Base-by-base conservation (phyloP, 148 eudicot genomes). In the Rhododendron ferrugineum region DNA sequence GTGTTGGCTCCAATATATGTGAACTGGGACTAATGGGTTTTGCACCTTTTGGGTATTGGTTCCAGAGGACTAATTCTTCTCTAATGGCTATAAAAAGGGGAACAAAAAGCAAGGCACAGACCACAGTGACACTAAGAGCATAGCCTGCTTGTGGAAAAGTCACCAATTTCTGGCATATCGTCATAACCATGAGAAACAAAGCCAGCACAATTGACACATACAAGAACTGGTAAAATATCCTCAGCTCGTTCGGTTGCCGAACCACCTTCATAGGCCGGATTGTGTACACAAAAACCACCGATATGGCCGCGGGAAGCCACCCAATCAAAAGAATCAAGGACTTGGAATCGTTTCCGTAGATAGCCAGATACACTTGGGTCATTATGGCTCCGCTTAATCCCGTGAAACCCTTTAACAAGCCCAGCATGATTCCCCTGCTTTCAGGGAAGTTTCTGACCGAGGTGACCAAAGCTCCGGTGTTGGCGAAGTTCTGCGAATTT, bases 311-410 rank as follows among this genome's bases (percentile, higher is more conserved):
- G 16, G 86, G 86, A 15, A 84, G 80, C 86, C 86, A 84, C 26
- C 18, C 86, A 2, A 84, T 84, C 36, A 84, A 82, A 9, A 84
- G 86, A 49, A 84, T 84, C 14, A 84, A 32, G 26, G 86, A 84
- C 32, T 84, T 77, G 70, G 86, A 76, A 10, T 84, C 86, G 10
- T 84, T 84, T 14, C 82, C 86, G 9, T 84, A 84, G 6, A 84
- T 23, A 5, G 86, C 86, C 37, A 58, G 26, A 50, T 84, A 84
- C 9, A 77, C 10, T 42, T 84, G 82, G 9, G 86, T 84, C 74
- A 84, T 37, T 3, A 84, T 84, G 8, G 86, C 86, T 40, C 86
- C 86, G 18, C 86, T 84, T 26, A 84, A 79, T 36, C 86, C 86
- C 0, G 86, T 77, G 4, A 42, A 84, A 4, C 86, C 86, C 23